Percentiles rank a stretch among this genome's conserved stretches.
Conservation (phyloP, 257 asterid species). For the Primulina eburnea region DNA sequence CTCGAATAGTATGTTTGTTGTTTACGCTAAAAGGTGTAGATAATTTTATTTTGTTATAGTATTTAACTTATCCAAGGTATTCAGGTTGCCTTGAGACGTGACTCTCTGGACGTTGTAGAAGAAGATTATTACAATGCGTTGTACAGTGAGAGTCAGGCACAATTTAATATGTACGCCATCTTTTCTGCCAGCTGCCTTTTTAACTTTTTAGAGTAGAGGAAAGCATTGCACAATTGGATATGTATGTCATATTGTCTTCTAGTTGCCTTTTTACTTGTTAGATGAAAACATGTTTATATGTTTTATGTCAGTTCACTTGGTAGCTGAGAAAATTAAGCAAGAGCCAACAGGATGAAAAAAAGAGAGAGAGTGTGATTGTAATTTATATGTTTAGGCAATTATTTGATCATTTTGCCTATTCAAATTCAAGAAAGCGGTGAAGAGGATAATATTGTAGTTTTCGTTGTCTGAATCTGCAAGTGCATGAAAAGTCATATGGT, state of each 20-base stretch:
- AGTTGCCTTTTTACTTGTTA: conserved; percentile 15
- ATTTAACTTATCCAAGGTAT: conserved; percentile 16
- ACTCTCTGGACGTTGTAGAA: conserved; percentile 74
- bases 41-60: conserved; percentile 17
- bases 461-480: too few species aligned
- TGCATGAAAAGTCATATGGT: too few species aligned
- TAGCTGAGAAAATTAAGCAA: not conserved
- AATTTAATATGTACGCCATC: conserved; percentile 74
- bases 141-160: conserved; percentile 86
- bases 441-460: too few species aligned
- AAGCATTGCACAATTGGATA: not conserved
- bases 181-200: conserved; percentile 20
- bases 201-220: not conserved
- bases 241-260: conserved; percentile 4
- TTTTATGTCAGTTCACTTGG: not conserved
- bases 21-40: conserved; percentile 6
- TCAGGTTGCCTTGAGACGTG: conserved; percentile 79
- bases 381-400: too few species aligned
- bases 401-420: too few species aligned
- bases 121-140: conserved; percentile 86
- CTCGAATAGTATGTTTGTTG: conserved; percentile 64
- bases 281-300: not conserved
- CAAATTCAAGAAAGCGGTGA: too few species aligned
- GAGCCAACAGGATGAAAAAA: not conserved
- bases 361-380: not conserved